phyloP scores from a whole-genome alignment of 2,329 filamentous ascomycete genomes.

The Sarocladium kiliense region DNA sequence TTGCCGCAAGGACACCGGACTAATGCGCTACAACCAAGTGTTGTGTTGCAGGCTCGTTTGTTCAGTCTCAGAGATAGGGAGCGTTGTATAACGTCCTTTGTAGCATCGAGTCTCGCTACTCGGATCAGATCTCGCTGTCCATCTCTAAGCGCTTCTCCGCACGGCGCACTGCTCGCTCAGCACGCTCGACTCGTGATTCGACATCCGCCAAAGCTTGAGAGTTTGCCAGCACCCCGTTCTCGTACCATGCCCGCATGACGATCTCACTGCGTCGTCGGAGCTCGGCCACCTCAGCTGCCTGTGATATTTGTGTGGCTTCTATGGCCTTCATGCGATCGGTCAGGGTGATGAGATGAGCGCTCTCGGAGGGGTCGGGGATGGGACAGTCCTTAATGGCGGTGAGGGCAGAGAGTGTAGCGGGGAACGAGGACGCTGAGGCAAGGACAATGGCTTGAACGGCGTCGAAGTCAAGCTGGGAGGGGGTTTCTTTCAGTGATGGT shows the following conservation, averaged over 20 bases:
- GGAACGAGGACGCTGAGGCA: constrained; percentile 50
- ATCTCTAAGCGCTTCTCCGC: constrained; percentile 55
- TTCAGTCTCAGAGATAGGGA: background rate
- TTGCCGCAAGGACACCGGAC: no score
- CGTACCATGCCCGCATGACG: constrained; percentile 66
- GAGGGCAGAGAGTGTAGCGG: constrained; percentile 50
- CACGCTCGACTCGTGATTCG: constrained; percentile 60
- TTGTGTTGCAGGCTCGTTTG: no score
- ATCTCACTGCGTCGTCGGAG: constrained; percentile 59
- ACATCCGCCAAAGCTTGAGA: constrained; percentile 66
- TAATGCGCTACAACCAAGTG: no score
- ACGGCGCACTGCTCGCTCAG: constrained; percentile 61
- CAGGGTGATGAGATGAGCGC: constrained; percentile 51
- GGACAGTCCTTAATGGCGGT: constrained; percentile 52
- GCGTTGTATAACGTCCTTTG: background rate
- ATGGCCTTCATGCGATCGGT: constrained; percentile 57
- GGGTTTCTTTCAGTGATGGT: constrained; percentile 38
- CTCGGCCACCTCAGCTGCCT: constrained; percentile 57
- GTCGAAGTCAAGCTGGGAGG: constrained; percentile 45
- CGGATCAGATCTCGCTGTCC: constrained; percentile 31
- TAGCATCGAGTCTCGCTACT: background rate
- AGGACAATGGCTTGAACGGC: constrained; percentile 52
- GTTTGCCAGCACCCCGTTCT: constrained; percentile 62
- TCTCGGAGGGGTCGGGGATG: constrained; percentile 49
- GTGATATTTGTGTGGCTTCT: constrained; percentile 55